Evolutionary conservation across 2,329 filamentous ascomycete species (phyloP).

Genomic region (Penicillium sumatraense): DNA sequence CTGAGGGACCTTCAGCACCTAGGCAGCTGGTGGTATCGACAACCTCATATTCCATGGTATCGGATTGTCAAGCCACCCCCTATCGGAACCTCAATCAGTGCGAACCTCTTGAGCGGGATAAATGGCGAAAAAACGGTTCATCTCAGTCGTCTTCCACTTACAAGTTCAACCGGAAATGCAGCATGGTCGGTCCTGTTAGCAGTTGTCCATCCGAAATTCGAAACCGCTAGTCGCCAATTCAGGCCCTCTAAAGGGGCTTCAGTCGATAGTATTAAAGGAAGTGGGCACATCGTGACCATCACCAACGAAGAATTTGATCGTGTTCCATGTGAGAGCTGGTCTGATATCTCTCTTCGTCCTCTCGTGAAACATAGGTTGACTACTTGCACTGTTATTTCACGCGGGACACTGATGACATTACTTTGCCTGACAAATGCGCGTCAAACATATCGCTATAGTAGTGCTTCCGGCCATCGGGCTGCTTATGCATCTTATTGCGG

Average conservation of each 20-base stretch:
- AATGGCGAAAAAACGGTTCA: slow-evolving; percentile 7
- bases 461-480: slow-evolving; percentile 8
- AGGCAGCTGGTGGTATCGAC: slow-evolving; percentile 1
- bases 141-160: not conserved
- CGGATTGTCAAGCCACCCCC: not conserved
- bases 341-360: slow-evolving; percentile 1
- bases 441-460: slow-evolving; percentile 3
- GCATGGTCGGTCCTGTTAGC: not conserved
- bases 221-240: not conserved
- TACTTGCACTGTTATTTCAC: slow-evolving; percentile 8
- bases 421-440: slow-evolving; percentile 8
- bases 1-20: not conserved
- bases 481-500: slow-evolving; percentile 13
- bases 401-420: slow-evolving; percentile 8
- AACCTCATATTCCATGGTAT: not conserved
- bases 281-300: not conserved
- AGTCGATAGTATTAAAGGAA: not conserved
- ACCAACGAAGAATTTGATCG: not conserved
- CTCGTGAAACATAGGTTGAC: slow-evolving; percentile 9
- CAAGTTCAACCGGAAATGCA: not conserved
- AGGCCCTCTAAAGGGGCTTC: not conserved
- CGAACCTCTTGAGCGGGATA: not conserved
- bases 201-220: not conserved
- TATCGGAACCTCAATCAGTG: not conserved
- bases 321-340: not conserved